Percentiles rank a stretch among this genome's conserved stretches.
These are phyloP conservation scores for Cryptosporidium parvum DNA, from an alignment of 169 alveolate species.

Conservation along the genomic window DNA sequence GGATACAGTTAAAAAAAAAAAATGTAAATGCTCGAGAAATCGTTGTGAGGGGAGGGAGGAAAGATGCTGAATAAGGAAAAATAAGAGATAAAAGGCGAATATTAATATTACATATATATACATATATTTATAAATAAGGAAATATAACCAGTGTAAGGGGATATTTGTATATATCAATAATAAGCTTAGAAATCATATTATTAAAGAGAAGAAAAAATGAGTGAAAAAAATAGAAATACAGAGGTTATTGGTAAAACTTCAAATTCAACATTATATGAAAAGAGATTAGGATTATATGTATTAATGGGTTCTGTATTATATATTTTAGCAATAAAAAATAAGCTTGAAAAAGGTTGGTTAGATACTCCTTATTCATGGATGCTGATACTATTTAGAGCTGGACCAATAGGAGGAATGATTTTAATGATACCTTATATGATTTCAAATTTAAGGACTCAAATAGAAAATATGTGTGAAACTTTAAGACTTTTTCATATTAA, in stretches of 20 bases:
- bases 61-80: background rate
- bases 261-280: slow-evolving; percentile 19
- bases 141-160: no score
- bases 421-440: slow-evolving; percentile 69
- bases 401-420: slow-evolving; percentile 69
- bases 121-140: no score
- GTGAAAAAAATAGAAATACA: background rate
- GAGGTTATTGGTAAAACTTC: background rate
- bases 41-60: background rate
- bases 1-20: background rate
- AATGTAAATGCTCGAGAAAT: slow-evolving; percentile 11
- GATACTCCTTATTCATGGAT: slow-evolving; percentile 50
- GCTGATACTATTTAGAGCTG: slow-evolving; percentile 57
- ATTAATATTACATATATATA: no score
- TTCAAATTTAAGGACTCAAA: slow-evolving; percentile 46
- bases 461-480: slow-evolving; percentile 62
- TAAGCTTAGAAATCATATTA: background rate
- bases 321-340: slow-evolving; percentile 44
- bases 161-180: background rate
- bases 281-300: slow-evolving; percentile 41
- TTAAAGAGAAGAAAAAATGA: background rate
- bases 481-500: slow-evolving; percentile 2
- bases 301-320: slow-evolving; percentile 64
- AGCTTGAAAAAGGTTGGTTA: slow-evolving; percentile 55
- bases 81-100: background rate